These are phyloP conservation scores for Phascolomyces articulosus DNA, from an alignment of 371 early-diverging fungal genomes.

Conservation along the genomic window DNA sequence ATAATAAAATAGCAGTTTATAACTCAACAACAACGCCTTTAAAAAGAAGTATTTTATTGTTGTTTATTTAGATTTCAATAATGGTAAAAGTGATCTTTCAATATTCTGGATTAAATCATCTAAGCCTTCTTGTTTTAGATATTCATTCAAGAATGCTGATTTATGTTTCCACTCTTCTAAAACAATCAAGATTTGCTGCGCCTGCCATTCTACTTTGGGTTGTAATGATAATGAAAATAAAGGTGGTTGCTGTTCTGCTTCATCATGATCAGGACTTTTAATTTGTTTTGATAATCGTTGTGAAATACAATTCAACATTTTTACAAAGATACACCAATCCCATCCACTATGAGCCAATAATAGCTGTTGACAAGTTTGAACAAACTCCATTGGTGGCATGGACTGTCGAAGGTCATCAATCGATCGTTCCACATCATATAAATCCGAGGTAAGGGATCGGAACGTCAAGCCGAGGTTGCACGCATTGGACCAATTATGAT, in stretches of 20 bases:
- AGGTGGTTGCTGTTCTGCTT: not conserved
- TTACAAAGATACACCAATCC: slow-evolving; percentile 51
- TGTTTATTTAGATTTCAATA: not conserved
- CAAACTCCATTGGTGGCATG: slow-evolving; percentile 51
- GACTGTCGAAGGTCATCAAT: slow-evolving; percentile 57
- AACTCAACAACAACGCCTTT: too few species aligned
- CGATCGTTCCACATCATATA: slow-evolving; percentile 52
- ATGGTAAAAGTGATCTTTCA: not conserved
- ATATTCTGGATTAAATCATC: not conserved
- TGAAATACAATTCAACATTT: slow-evolving; percentile 18
- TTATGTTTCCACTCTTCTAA: not conserved
- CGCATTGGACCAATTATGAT: slow-evolving; percentile 76
- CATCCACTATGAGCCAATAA: slow-evolving; percentile 62
- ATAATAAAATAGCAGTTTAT: too few species aligned
- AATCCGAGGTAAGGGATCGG: slow-evolving; percentile 48
- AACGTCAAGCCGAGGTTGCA: slow-evolving; percentile 56
- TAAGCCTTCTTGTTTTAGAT: slow-evolving; percentile 6
- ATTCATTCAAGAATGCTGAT: not conserved
- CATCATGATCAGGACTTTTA: not conserved
- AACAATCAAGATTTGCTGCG: slow-evolving; percentile 8
- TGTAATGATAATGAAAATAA: too few species aligned
- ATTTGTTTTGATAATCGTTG: too few species aligned
- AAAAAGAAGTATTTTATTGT: not conserved
- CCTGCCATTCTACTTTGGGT: slow-evolving; percentile 22
- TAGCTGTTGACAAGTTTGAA: slow-evolving; percentile 51